Base-by-base conservation (phyloP, 1,284 basidiomycete species). In the Tremellales sp. region DNA sequence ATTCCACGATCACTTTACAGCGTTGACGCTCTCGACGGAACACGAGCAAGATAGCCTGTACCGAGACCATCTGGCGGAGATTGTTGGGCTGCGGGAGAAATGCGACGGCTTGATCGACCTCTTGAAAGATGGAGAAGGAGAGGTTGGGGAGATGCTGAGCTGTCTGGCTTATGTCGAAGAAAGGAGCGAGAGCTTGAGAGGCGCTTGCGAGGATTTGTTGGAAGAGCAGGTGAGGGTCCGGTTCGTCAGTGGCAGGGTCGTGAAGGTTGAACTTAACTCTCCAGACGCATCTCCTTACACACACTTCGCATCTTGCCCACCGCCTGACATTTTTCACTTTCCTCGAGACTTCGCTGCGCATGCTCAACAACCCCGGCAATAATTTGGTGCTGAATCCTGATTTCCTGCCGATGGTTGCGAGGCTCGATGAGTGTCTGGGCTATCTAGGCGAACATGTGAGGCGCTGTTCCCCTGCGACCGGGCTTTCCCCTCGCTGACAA, bases 1-100 rank as follows among this genome's bases (percentile, higher is more conserved):
- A 58, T 94, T 95, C 71, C 89, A 92, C 63, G 92, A 95, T 73
- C 94, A 90, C 84, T 92, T 91, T 67, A 79, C 86, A 0, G 77
- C 85, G 32, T 82, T 95, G 41, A 89, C 94, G 54, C 78, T 86
- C 16, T 85, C 85, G 1, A 87, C 94, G 26, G 85, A 90, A 12
- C 87, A 90, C 61, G 87, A 86, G 52, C 91, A 94, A 63, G 92
- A 95, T 63, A 81, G 86, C 3, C 84, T 91, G 62, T 94, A 93
- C 66, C 79, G 87, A 31, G 81, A 84, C 1, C 87, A 94, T 68
- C 78, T 92, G 18, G 79, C 80, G 4, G 80, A 80, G 52, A 81
- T 95, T 13, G 75, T 81, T 0, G 80, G 80, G 16, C 83, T 92
- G 65, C 73, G 91, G 19, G 79, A 79, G 16, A 84, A 82, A 9